Base-by-base conservation (phyloP, 1,139 yeast genomes). In the Debaryomyces psychrophilus region DNA sequence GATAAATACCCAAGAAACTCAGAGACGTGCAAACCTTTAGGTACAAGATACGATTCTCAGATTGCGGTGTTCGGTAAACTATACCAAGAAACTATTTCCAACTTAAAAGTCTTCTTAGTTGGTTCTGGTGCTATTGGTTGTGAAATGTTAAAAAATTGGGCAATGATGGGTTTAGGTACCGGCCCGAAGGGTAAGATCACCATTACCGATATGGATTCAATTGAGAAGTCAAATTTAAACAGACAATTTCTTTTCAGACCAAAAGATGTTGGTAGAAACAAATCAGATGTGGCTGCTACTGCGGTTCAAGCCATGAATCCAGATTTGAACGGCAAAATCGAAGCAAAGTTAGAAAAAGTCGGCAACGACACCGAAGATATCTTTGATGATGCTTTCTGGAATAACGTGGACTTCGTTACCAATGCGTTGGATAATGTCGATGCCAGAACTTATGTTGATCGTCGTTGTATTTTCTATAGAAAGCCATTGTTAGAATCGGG, bases 71-170 rank as follows among this genome's bases (percentile, higher is more conserved):
- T 90, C 58, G 99, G 99, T 52, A 66, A 79, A 47, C 81, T 81
- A 36, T 90, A 81, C 71, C 93, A 89, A 61, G 82, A 86, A 58
- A 74, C 73, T 43, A 69, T 93, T 50, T 81, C 89, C 38, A 89
- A 92, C 65, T 73, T 88, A 54, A 86, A 81, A 61, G 90, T 92
- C 4, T 93, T 93, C 67, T 75, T 93, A 55, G 99, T 93, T 36
- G 99, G 99, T 43, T 83, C 98, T 2, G 99, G 99, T 63, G 99
- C 99, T 33, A 93, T 93, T 75, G 99, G 99, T 41, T 93, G 99
- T 72, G 99, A 93, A 71, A 93, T 95, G 95, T 77, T 93, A 61
- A 93, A 93, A 70, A 92, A 90, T 64, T 93, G 98, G 98, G 97
- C 99, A 7, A 79, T 93, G 81, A 80, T 92, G 83, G 99, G 99